phyloP scores from a whole-genome alignment of 192 early-diverging fungal genomes.

The Chytriomyces sp. region DNA sequence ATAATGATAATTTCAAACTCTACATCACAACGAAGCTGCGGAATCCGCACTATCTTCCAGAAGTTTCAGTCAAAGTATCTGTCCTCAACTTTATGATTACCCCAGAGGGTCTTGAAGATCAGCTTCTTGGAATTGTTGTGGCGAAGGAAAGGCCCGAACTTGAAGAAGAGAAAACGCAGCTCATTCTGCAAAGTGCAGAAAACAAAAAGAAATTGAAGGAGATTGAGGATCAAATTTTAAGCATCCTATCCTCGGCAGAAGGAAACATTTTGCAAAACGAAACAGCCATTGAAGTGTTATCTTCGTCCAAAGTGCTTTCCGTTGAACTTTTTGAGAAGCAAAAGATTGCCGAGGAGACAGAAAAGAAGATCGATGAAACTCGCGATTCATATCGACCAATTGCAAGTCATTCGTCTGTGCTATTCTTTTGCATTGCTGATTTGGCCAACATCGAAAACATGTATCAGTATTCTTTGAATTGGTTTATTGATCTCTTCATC shows the following conservation, averaged over 20 bases:
- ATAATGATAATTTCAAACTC: slow-evolving; percentile 56
- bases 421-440: slow-evolving; percentile 72
- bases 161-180: slow-evolving; percentile 69
- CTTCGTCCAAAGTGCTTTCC: slow-evolving; percentile 59
- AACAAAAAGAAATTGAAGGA: slow-evolving; percentile 67
- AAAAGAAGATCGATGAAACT: slow-evolving; percentile 69
- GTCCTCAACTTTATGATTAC: slow-evolving; percentile 74
- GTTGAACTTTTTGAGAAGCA: slow-evolving; percentile 68
- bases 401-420: slow-evolving; percentile 61
- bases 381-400: slow-evolving; percentile 68
- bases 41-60: slow-evolving; percentile 69
- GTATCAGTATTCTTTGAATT: slow-evolving; percentile 69
- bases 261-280: slow-evolving; percentile 72
- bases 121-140: slow-evolving; percentile 66
- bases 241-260: slow-evolving; percentile 63
- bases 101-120: slow-evolving; percentile 68
- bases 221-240: slow-evolving; percentile 66
- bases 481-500: slow-evolving; percentile 69
- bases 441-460: slow-evolving; percentile 69
- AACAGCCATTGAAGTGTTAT: slow-evolving; percentile 64
- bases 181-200: slow-evolving; percentile 63
- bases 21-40: slow-evolving; percentile 70
- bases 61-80: slow-evolving; percentile 64
- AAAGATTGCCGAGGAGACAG: slow-evolving; percentile 69
- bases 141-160: slow-evolving; percentile 66